Percentiles rank a stretch among this genome's conserved stretches.
phyloP scores from a whole-genome alignment of 352 stramenopile genomes.

The Pythium coloratum region DNA sequence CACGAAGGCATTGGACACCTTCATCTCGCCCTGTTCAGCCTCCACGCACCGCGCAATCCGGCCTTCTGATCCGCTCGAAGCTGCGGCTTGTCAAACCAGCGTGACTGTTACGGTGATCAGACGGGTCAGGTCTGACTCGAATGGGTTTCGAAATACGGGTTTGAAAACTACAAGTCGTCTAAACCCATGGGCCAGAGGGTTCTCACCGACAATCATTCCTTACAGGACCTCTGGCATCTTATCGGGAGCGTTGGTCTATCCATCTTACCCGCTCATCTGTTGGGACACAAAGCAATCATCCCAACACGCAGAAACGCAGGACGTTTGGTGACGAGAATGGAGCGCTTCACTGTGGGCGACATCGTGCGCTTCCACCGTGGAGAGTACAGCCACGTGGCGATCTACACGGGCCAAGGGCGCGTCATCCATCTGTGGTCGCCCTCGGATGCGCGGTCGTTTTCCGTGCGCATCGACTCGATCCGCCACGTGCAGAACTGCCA shows the following conservation, averaged over 20 bases:
- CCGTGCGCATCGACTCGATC: conserved; percentile 64
- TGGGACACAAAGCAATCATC: neutral
- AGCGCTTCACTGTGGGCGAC: conserved; percentile 35
- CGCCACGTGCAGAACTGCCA: conserved; percentile 38
- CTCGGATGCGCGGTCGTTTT: conserved; percentile 36
- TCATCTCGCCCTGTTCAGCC: neutral
- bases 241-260: conserved; percentile 6
- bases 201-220: neutral
- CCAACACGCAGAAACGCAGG: conserved; percentile 4
- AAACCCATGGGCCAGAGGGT: neutral
- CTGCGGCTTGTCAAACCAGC: neutral
- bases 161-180: neutral
- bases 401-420: conserved; percentile 46
- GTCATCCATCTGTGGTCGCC: conserved; percentile 72
- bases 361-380: conserved; percentile 68
- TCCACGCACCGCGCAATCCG: neutral
- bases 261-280: neutral
- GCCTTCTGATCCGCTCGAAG: neutral
- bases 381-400: conserved; percentile 60
- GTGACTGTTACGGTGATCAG: neutral
- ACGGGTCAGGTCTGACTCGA: neutral
- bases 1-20: conserved; percentile 1
- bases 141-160: neutral
- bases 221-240: neutral
- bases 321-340: conserved; percentile 2